These are phyloP conservation scores for Sorghum bicolor DNA, from an alignment of 176 grass and related monocot genomes.

Conservation along the genomic window DNA sequence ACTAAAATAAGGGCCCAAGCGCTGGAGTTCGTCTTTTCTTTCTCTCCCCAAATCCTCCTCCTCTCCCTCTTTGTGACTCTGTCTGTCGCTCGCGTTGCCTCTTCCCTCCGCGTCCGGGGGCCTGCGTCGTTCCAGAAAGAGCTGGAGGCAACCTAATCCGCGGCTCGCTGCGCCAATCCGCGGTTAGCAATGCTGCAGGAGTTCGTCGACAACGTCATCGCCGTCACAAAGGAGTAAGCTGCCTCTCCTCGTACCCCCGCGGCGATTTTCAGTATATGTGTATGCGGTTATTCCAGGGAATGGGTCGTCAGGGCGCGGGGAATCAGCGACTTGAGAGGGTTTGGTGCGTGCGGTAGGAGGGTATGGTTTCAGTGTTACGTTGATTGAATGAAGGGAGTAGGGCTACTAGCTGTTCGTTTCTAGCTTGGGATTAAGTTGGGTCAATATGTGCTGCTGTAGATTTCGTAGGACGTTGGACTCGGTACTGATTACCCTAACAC, in stretches of 20 bases:
- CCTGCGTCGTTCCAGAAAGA: not conserved
- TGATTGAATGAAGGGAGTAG: not conserved
- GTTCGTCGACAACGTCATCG: conserved; percentile 76
- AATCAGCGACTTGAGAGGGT: not conserved
- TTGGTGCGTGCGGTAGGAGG: not conserved
- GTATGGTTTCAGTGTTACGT: not conserved
- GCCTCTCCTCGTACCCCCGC: not conserved
- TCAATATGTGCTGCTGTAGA: not conserved
- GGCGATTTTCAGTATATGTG: not conserved
- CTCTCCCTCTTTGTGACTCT: too few species aligned
- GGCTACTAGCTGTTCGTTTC: not conserved
- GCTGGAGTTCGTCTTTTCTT: not conserved
- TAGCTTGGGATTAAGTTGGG: not conserved
- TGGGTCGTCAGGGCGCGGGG: not conserved
- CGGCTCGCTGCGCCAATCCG: not conserved
- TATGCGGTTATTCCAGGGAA: not conserved
- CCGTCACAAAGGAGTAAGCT: conserved; percentile 83
- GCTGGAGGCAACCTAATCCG: conserved; percentile 18
- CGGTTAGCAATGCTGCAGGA: conserved; percentile 57
- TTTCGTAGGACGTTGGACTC: not conserved
- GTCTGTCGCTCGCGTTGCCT: conserved; percentile 4
- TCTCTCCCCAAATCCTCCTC: not conserved
- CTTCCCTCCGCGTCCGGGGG: not conserved
- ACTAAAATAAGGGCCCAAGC: not conserved
- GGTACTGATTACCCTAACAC: not conserved